Evolutionary conservation across 2,329 filamentous ascomycete species (phyloP), one percentile per base, ranked within the genome.

Genomic region (Knoxdaviesia capensis): DNA sequence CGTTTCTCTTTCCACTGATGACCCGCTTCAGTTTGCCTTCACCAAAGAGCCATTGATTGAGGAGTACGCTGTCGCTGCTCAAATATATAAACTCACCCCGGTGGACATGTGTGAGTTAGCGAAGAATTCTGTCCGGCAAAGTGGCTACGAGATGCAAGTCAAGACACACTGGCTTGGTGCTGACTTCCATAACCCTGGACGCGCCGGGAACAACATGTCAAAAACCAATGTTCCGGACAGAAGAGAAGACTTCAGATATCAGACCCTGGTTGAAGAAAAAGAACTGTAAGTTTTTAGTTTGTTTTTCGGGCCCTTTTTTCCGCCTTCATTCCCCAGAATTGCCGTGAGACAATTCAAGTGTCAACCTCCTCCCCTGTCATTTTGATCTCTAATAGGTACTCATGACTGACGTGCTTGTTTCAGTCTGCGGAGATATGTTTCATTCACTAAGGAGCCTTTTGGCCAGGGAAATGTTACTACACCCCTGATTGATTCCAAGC

Each of bases 51-150:
- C 90, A 1, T 62, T 98, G 44, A 98, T 98, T 50, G 90, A 98
- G 58, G 90, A 98, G 56, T 98, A 98, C 54, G 87, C 88, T 0
- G 90, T 98, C 6, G 90, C 90, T 4, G 90, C 90, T 5, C 90
- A 98, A 60, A 98, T 98, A 45, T 98, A 96, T 64, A 96, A 96
- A 62, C 74, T 98, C 35, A 92, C 79, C 53, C 81, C 88, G 1
- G 87, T 96, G 4, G 90, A 98, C 54, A 98, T 98, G 90, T 96
- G 90, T 55, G 90, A 98, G 61, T 61, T 98, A 44, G 90, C 90
- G 29, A 94, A 94, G 61, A 88, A 96, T 56, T 94, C 85, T 7
- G 90, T 98, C 36, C 76, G 80, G 51, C 90, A 98, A 57, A 93
- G 85, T 56, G 90, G 90, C 6, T 98, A 93, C 54, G 90, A 98